Evolutionary conservation across 257 asterid species (phyloP).

Genomic region (Penstemon barbatus): DNA sequence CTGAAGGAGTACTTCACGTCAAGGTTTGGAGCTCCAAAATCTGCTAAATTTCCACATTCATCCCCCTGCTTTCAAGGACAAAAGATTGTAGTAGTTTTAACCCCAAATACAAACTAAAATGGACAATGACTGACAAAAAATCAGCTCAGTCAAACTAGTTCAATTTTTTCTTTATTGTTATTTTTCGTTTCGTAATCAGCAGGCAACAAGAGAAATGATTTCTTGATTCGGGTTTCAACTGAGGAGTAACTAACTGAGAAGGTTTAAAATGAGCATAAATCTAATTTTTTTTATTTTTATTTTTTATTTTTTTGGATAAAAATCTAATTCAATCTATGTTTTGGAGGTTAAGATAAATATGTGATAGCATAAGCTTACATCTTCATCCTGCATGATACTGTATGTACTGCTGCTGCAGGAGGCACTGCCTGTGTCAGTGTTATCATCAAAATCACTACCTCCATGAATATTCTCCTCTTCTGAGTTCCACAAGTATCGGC

Average conservation of each 20-base stretch:
- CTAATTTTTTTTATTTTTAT: no score
- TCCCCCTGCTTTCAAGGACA: conserved; percentile 62
- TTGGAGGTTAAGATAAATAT: conserved; percentile 13
- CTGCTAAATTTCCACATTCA: conserved; percentile 78
- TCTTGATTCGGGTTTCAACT: conserved; percentile 1
- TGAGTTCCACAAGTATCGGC: conserved; percentile 93
- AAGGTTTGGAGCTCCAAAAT: conserved; percentile 58
- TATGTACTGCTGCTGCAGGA: conserved; percentile 79
- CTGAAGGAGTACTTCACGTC: conserved; percentile 74
- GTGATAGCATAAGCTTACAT: conserved; percentile 45
- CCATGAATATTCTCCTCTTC: conserved; percentile 76
- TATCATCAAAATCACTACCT: conserved; percentile 75
- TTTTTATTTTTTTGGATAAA: neutral
- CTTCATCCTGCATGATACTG: conserved; percentile 76
- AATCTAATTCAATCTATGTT: conserved; percentile 8
- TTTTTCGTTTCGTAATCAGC: neutral
- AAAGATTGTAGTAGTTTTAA: conserved; percentile 21
- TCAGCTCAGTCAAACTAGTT: conserved; percentile 2
- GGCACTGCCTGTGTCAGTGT: conserved; percentile 68
- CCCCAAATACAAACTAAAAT: neutral
- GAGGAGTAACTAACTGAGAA: conserved; percentile 1
- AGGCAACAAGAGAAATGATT: neutral
- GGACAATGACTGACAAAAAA: neutral
- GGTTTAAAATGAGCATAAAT: neutral
- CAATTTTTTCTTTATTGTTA: conserved; percentile 2